Evolutionary conservation across 202 grass and related monocot genomes (phyloP).

Genomic region (Carex sylvatica): DNA sequence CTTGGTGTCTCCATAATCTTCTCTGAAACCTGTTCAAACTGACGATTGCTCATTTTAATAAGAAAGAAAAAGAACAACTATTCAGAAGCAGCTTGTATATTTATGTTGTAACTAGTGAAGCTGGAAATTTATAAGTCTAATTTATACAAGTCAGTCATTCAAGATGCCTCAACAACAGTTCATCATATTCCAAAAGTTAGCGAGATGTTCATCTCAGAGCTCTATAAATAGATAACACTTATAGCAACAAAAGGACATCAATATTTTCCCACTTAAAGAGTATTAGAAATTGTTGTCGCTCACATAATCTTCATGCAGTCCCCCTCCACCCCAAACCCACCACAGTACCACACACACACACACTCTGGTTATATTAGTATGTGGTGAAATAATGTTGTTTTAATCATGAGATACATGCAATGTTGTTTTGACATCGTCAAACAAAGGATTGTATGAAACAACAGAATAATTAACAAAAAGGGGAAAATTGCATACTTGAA

Average conservation of each 20-base stretch:
- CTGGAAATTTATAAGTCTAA: not conserved
- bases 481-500: slow-evolving; percentile 34
- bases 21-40: slow-evolving; percentile 35
- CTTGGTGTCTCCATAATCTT: slow-evolving; percentile 31
- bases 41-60: not conserved
- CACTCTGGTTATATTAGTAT: no score
- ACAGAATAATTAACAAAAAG: not conserved
- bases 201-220: not conserved
- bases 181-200: not conserved
- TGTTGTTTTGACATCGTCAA: not conserved
- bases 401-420: not conserved
- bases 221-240: not conserved
- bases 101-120: not conserved
- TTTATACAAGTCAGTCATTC: not conserved
- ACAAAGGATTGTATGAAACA: not conserved
- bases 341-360: no score
- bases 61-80: slow-evolving; percentile 2
- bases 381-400: no score
- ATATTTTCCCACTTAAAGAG: not conserved
- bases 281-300: not conserved
- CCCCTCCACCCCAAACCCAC: no score
- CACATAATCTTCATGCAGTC: no score
- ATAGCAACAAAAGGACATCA: not conserved
- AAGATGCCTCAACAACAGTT: not conserved
- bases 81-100: not conserved